These are phyloP conservation scores for Serendipita sp. DNA, from an alignment of 768 basidiomycete species.

Conservation along the genomic window DNA sequence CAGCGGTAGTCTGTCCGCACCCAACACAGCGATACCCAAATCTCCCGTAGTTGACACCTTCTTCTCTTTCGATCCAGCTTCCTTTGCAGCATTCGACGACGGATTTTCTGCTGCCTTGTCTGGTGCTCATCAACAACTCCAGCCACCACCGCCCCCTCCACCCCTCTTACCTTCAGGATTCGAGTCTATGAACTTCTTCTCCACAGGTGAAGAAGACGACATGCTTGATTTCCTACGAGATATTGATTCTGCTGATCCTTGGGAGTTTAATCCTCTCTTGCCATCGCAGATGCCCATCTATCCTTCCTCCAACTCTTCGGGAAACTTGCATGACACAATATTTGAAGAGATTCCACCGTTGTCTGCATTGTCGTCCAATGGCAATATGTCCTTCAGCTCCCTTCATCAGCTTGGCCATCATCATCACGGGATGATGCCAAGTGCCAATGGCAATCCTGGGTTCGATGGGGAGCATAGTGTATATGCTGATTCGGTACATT, in stretches of 20 bases:
- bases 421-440: slow-evolving; percentile 10
- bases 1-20: too few species aligned
- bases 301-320: neutral
- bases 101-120: neutral
- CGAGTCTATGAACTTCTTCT: slow-evolving; percentile 5
- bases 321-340: neutral
- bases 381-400: slow-evolving; percentile 1
- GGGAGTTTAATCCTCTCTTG: slow-evolving; percentile 40
- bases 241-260: slow-evolving; percentile 17
- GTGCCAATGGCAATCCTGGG: neutral
- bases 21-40: neutral
- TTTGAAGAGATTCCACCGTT: neutral
- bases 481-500: neutral
- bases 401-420: slow-evolving; percentile 4
- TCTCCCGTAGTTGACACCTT: neutral
- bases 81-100: neutral
- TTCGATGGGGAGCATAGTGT: neutral
- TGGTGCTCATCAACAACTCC: neutral
- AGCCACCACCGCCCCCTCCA: neutral
- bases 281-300: slow-evolving; percentile 14
- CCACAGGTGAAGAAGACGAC: neutral
- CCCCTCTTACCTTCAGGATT: neutral
- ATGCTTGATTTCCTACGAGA: slow-evolving; percentile 6
- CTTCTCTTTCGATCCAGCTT: neutral
- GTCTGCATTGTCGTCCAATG: too few species aligned